Conservation (phyloP, 73 alveolate species). For the Stentor roeselii region DNA sequence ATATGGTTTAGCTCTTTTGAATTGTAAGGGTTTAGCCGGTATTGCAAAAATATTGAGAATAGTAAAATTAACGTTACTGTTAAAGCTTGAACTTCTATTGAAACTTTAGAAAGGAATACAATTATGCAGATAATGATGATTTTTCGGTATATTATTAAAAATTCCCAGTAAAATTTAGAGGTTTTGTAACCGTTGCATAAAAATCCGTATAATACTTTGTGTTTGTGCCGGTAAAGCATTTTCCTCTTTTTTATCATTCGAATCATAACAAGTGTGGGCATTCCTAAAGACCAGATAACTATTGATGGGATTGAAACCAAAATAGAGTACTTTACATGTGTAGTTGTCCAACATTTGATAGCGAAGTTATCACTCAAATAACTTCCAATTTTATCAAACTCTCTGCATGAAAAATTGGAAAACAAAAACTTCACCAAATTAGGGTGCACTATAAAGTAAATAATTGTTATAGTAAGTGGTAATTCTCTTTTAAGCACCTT, state of each 20-base stretch:
- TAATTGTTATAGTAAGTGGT: constrained; percentile 33
- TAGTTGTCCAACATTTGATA: constrained; percentile 35
- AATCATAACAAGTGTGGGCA: constrained; percentile 33
- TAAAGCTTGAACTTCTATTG: constrained; percentile 53
- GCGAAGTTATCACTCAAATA: constrained; percentile 36
- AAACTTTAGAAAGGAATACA: constrained; percentile 31
- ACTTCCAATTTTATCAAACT: constrained; percentile 30
- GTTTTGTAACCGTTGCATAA: constrained; percentile 36
- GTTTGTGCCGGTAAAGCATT: not conserved
- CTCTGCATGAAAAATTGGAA: constrained; percentile 39
- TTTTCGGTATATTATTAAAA: constrained; percentile 44
- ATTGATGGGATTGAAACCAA: constrained; percentile 55
- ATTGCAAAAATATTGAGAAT: constrained; percentile 20
- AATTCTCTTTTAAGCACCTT: constrained; percentile 7
- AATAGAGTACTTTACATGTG: constrained; percentile 30
- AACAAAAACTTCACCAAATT: constrained; percentile 34
- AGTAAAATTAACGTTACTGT: constrained; percentile 35
- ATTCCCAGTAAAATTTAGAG: constrained; percentile 41
- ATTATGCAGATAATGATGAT: constrained; percentile 36
- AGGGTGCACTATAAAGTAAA: constrained; percentile 43
- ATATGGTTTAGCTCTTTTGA: constrained; percentile 31
- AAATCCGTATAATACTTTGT: constrained; percentile 33
- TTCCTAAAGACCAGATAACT: constrained; percentile 32
- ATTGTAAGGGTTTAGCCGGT: constrained; percentile 29
- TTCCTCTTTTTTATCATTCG: constrained; percentile 21